Evolutionary conservation across 768 basidiomycete genomes (phyloP), one percentile per base, ranked within the genome.

Genomic region (Pluteus cervinus): DNA sequence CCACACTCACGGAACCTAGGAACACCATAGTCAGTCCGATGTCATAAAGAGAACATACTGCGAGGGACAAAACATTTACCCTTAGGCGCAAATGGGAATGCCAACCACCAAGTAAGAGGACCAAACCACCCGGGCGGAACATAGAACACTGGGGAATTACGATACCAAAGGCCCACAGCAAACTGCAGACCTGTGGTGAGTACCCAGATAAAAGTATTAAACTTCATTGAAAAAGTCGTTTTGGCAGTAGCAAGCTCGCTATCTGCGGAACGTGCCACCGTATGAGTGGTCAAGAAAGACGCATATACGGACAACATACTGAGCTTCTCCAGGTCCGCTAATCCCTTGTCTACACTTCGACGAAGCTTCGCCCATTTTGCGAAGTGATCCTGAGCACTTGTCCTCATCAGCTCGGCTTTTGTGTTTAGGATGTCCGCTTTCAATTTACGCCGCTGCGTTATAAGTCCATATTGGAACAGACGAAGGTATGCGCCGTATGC

Each of bases 331-430:
- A 98, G 69, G 39, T 99, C 92, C 26, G 79, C 75, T 12, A 96
- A 60, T 14, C 85, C 88, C 61, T 94, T 97, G 65, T 98, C 94
- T 30, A 97, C 78, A 48, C 75, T 88, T 47, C 96, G 64, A 50
- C 86, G 66, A 54, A 98, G 63, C 64, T 91, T 92, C 32, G 94
- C 94, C 94, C 96, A 98, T 63, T 91, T 97, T 14, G 92, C 89
- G 56, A 99, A 99, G 53, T 98, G 88, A 54, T 97, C 93, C 56
- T 98, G 96, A 12, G 91, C 86, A 50, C 87, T 91, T 23, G 92
- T 98, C 55, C 80, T 79, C 45, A 84, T 58, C 3, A 98, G 77
- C 55, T 97, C 90, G 17, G 84, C 71, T 62, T 93, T 93, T 24
- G 79, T 82, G 20, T 63, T 57, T 29, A 97, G 68, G 21, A 97